phyloP scores from a whole-genome alignment of 257 asterid genomes.

The Avicennia marina region DNA sequence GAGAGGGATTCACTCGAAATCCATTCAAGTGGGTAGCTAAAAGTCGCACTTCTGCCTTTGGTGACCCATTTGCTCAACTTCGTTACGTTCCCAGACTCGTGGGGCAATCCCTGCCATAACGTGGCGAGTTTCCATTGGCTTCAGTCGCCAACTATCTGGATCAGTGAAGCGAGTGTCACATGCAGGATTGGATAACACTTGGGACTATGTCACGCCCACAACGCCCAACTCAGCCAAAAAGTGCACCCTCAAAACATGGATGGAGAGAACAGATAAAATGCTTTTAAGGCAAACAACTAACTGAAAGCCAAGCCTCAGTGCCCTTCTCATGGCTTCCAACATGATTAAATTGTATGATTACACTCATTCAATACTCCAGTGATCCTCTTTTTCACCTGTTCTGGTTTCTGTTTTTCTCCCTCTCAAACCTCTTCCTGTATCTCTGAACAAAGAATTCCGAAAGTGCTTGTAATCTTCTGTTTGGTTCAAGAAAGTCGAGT shows the following conservation, averaged over 20 bases:
- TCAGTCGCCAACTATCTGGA: slow-evolving; percentile 27
- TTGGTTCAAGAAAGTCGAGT: too few species aligned
- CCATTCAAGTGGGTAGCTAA: too few species aligned
- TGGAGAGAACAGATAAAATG: slow-evolving; percentile 30
- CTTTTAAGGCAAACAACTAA: slow-evolving; percentile 21
- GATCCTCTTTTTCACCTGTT: too few species aligned
- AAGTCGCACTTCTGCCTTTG: too few species aligned
- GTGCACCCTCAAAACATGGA: slow-evolving; percentile 24
- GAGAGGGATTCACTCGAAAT: too few species aligned
- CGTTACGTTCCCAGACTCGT: slow-evolving; percentile 20
- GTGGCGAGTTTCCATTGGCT: slow-evolving; percentile 36
- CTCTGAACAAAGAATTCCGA: too few species aligned
- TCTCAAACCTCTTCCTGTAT: too few species aligned
- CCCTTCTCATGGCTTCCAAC: neutral
- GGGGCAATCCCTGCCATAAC: slow-evolving; percentile 28
- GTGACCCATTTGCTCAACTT: neutral
- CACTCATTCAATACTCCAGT: slow-evolving; percentile 22
- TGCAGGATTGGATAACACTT: slow-evolving; percentile 35
- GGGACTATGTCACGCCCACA: slow-evolving; percentile 22
- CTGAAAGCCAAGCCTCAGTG: slow-evolving; percentile 19
- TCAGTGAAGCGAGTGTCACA: slow-evolving; percentile 32
- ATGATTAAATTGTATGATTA: slow-evolving; percentile 18
- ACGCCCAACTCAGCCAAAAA: slow-evolving; percentile 55
- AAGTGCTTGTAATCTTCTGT: too few species aligned
- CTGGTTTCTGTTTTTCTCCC: too few species aligned